Evolutionary conservation across 2,329 filamentous ascomycete species (phyloP).

Genomic region (Cordyceps farinosa): DNA sequence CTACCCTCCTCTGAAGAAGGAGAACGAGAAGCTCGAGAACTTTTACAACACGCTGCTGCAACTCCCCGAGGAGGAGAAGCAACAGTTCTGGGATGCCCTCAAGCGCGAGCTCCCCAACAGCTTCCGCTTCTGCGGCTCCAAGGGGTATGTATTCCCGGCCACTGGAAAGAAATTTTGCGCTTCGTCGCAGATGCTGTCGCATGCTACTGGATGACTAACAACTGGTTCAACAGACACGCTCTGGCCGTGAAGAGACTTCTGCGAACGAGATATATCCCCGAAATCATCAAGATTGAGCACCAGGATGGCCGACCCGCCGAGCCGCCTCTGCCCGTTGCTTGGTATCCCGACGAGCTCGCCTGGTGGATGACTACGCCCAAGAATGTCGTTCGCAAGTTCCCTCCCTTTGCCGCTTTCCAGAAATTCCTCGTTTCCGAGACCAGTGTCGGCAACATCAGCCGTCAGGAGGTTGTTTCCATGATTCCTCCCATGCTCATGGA

Average conservation of each 20-base stretch:
- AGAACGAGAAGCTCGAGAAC: constrained; percentile 78
- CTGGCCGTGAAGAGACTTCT: constrained; percentile 85
- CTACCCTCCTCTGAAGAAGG: constrained; percentile 56
- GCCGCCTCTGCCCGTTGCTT: constrained; percentile 75
- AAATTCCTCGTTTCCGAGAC: constrained; percentile 98
- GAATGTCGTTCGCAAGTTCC: constrained; percentile 88
- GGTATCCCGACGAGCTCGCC: constrained; percentile 92
- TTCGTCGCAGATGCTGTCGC: background rate
- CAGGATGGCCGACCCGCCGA: constrained; percentile 79
- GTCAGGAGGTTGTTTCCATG: constrained; percentile 98
- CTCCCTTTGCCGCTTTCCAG: constrained; percentile 92
- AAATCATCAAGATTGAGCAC: constrained; percentile 79
- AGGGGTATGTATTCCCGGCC: constrained; percentile 56
- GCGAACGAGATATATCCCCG: constrained; percentile 82
- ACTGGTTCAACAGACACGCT: constrained; percentile 63
- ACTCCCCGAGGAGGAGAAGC: constrained; percentile 72
- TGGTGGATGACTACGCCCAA: constrained; percentile 99
- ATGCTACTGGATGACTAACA: background rate
- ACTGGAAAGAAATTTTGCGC: background rate
- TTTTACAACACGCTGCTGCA: constrained; percentile 81
- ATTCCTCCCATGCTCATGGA: constrained; percentile 94
- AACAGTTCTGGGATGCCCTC: constrained; percentile 79
- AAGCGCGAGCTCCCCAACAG: constrained; percentile 89
- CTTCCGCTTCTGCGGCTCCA: constrained; percentile 95
- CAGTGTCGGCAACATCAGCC: constrained; percentile 92